phyloP scores from a whole-genome alignment of 2,329 filamentous ascomycete genomes.

The Lasiodiplodia sp. region DNA sequence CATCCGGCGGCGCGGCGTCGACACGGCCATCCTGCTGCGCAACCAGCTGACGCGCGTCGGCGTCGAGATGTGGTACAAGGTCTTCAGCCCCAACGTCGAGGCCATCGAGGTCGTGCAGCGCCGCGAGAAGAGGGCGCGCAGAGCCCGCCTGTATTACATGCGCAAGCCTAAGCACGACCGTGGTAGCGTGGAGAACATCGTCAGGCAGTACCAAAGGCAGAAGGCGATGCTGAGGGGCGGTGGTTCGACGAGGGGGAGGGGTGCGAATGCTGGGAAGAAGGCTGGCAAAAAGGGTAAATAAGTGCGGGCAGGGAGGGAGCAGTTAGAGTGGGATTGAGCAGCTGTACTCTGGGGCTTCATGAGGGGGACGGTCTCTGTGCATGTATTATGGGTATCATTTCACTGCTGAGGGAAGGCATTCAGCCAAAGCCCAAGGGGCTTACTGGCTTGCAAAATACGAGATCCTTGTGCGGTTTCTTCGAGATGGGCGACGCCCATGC shows the following conservation, averaged over 20 bases:
- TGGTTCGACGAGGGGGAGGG: constrained; percentile 32
- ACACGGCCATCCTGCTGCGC: constrained; percentile 85
- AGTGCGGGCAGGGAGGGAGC: not conserved
- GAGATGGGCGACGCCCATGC: not conserved
- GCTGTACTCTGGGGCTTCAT: not conserved
- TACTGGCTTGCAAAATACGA: not conserved
- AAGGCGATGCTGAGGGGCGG: constrained; percentile 42
- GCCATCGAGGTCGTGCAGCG: constrained; percentile 95
- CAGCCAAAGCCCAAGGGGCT: not conserved
- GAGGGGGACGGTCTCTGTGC: not conserved
- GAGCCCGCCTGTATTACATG: constrained; percentile 91
- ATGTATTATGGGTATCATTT: constrained; percentile 23
- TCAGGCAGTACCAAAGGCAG: constrained; percentile 46
- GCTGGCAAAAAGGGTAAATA: constrained; percentile 29
- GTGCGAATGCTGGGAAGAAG: constrained; percentile 40
- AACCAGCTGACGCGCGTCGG: constrained; percentile 86
- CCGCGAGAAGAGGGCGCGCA: constrained; percentile 80
- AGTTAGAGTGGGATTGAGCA: not conserved
- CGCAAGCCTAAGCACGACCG: constrained; percentile 57
- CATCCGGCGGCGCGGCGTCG: constrained; percentile 83
- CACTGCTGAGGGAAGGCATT: not conserved
- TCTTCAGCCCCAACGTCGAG: constrained; percentile 88
- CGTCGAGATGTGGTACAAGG: constrained; percentile 97
- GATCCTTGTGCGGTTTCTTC: not conserved
- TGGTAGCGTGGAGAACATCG: constrained; percentile 49